Conservation (phyloP, 768 basidiomycete species). For the Astraeus odoratus region DNA sequence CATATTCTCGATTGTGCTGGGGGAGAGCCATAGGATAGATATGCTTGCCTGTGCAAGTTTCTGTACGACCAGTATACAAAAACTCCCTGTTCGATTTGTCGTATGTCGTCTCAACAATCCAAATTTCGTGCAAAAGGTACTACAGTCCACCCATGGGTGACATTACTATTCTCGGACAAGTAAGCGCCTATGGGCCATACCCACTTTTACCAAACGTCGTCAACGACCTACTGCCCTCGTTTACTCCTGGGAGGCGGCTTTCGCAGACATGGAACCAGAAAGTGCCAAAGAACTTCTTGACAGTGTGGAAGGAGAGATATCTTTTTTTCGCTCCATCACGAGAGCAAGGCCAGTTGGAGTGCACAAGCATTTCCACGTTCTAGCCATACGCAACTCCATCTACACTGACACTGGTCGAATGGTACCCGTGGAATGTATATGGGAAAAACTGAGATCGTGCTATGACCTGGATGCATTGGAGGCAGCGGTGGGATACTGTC, state of each 20-base stretch:
- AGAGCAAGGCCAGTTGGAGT: slow-evolving; percentile 77
- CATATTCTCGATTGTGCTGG: slow-evolving; percentile 61
- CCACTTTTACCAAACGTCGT: too few species aligned
- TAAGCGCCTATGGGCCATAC: too few species aligned
- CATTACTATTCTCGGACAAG: too few species aligned
- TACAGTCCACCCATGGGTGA: too few species aligned
- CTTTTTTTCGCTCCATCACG: slow-evolving; percentile 79
- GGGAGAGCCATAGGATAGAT: slow-evolving; percentile 35
- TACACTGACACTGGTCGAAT: slow-evolving; percentile 59
- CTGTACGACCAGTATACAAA: too few species aligned
- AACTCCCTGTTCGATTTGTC: too few species aligned
- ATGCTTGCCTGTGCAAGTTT: too few species aligned
- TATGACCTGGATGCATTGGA: slow-evolving; percentile 77
- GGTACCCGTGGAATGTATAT: slow-evolving; percentile 58
- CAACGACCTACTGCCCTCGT: too few species aligned
- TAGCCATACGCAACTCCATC: slow-evolving; percentile 68
- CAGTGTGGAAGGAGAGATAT: slow-evolving; percentile 75
- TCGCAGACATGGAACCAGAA: slow-evolving; percentile 21
- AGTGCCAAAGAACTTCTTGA: slow-evolving; percentile 45
- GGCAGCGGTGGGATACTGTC: slow-evolving; percentile 44
- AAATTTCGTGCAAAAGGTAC: too few species aligned
- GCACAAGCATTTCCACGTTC: slow-evolving; percentile 75
- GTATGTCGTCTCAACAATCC: too few species aligned
- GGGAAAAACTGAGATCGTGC: slow-evolving; percentile 64
- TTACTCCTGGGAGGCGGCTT: too few species aligned